A percentile compares a stretch with the other conserved stretches of the same genome.
Conservation (phyloP, 495 filamentous ascomycete genomes). For the Acidiella bohemica region DNA sequence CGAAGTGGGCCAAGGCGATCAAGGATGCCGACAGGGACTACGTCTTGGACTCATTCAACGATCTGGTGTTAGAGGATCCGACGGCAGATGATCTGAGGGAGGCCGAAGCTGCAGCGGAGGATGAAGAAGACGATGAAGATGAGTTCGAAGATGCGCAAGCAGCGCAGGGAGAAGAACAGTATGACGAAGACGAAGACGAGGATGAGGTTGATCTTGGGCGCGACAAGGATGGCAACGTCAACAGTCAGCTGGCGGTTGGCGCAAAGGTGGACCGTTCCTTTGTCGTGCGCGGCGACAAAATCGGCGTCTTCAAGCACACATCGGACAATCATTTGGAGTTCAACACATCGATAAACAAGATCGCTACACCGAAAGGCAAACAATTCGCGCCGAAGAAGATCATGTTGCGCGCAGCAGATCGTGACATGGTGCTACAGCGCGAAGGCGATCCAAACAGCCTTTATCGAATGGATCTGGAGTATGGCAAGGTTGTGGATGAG, state of each 20-base stretch:
- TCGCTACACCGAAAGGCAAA: slow-evolving; percentile 76
- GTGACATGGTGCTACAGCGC: slow-evolving; percentile 85
- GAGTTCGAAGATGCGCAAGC: slow-evolving; percentile 52
- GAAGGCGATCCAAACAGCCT: slow-evolving; percentile 71
- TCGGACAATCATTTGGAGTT: slow-evolving; percentile 86
- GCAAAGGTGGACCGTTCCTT: slow-evolving; percentile 97
- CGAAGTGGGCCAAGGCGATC: slow-evolving; percentile 72
- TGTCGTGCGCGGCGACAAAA: slow-evolving; percentile 91
- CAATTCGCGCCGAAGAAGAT: slow-evolving; percentile 92
- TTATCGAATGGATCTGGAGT: slow-evolving; percentile 97
- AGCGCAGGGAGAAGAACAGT: slow-evolving; percentile 57
- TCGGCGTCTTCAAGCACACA: slow-evolving; percentile 97
- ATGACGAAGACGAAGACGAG: slow-evolving; percentile 82
- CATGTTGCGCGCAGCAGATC: slow-evolving; percentile 90
- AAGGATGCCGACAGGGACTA: slow-evolving; percentile 90
- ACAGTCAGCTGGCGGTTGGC: slow-evolving; percentile 92
- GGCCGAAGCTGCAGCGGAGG: slow-evolving; percentile 44
- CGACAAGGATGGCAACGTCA: slow-evolving; percentile 64
- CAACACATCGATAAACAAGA: slow-evolving; percentile 93
- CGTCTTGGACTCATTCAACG: slow-evolving; percentile 88
- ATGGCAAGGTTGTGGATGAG: slow-evolving; percentile 97
- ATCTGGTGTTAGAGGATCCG: slow-evolving; percentile 83
- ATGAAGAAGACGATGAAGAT: slow-evolving; percentile 50
- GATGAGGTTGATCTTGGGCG: slow-evolving; percentile 64
- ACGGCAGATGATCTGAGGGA: slow-evolving; percentile 41